Evolutionary conservation across 768 basidiomycete species (phyloP).

Genomic region (Pleurotus citrinopileatus): DNA sequence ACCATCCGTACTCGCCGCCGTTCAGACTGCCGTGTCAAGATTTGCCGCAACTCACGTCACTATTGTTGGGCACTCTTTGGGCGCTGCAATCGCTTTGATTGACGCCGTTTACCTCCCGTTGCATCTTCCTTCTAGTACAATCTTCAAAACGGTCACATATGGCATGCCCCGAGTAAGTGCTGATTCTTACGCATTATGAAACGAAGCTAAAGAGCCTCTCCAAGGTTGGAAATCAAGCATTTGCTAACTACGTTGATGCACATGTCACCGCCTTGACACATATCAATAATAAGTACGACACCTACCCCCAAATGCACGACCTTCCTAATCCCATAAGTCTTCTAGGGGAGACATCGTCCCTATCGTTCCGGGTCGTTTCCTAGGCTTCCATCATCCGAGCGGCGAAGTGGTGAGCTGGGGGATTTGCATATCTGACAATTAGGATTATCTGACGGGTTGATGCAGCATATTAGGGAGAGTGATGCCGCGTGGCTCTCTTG

Average conservation of each 20-base stretch:
- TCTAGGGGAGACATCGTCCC: constrained; percentile 37
- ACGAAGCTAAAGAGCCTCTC: background rate
- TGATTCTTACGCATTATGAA: constrained; percentile 18
- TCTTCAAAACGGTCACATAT: constrained; percentile 33
- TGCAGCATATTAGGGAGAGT: constrained; percentile 46
- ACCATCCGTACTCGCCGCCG: constrained; percentile 36
- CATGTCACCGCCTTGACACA: constrained; percentile 43
- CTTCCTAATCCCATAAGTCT: too few relatives aligned
- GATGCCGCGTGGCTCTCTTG: constrained; percentile 51
- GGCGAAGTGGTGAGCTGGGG: constrained; percentile 42
- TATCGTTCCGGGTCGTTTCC: constrained; percentile 36
- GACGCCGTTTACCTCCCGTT: constrained; percentile 55
- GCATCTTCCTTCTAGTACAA: constrained; percentile 36
- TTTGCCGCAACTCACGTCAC: constrained; percentile 36
- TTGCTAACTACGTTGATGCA: constrained; percentile 59
- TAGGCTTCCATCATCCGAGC: constrained; percentile 43
- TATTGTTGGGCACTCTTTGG: constrained; percentile 48
- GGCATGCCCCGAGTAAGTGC: constrained; percentile 40
- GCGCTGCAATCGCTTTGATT: constrained; percentile 53
- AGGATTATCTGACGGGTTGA: too few relatives aligned
- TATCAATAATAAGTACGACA: constrained; percentile 53
- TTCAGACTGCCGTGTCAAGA: constrained; percentile 30
- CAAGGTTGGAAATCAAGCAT: constrained; percentile 57
- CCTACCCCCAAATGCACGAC: background rate
- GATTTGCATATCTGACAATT: too few relatives aligned